These are phyloP conservation scores for Trypanosomatidae sp. DNA, from an alignment of 208 protist species.

Conservation along the genomic window DNA sequence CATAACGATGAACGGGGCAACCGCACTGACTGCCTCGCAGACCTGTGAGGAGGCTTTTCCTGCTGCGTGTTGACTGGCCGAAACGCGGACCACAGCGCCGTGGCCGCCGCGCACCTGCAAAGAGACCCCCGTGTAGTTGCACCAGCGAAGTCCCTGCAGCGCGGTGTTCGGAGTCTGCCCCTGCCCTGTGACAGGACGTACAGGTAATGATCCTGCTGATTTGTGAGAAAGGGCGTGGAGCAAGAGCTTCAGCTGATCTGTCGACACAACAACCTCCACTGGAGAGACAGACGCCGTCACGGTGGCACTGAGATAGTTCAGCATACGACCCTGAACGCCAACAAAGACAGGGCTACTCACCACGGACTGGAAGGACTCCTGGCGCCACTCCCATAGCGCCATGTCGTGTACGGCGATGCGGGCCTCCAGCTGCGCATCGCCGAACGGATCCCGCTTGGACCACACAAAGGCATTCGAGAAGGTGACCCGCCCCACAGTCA, in stretches of 20 bases:
- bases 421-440: conserved; percentile 40
- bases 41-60: not conserved
- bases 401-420: conserved; percentile 54
- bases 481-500: conserved; percentile 41
- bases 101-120: conserved; percentile 17
- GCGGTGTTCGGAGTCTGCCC: not conserved
- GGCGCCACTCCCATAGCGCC: conserved; percentile 46
- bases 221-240: conserved; percentile 8
- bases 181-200: not conserved
- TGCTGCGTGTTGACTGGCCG: not conserved
- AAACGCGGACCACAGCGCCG: conserved; percentile 9
- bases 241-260: conserved; percentile 21
- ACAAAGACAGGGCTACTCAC: conserved; percentile 39
- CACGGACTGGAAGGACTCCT: conserved; percentile 32
- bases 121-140: conserved; percentile 8
- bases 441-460: conserved; percentile 36
- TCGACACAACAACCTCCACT: conserved; percentile 29
- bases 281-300: conserved; percentile 34
- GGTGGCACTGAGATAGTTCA: conserved; percentile 13
- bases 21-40: not conserved
- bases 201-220: not conserved
- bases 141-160: not conserved
- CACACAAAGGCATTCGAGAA: conserved; percentile 51
- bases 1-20: conserved; percentile 1
- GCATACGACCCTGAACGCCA: conserved; percentile 29